Evolutionary conservation across 2,329 filamentous ascomycete genomes (phyloP), one percentile per base, ranked within the genome.

Genomic region (Chaetoscypha palmicola): DNA sequence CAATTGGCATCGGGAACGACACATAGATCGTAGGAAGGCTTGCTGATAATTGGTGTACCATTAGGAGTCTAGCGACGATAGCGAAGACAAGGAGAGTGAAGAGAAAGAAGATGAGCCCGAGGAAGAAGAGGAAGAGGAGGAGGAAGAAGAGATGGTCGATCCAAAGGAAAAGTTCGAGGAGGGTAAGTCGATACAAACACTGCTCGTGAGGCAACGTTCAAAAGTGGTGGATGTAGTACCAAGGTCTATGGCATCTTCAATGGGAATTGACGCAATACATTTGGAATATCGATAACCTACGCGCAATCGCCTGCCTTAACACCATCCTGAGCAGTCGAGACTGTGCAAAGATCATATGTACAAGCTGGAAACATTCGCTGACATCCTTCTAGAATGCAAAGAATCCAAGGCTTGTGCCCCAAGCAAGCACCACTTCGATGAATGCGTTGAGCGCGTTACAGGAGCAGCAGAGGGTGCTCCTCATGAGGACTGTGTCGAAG

Each of bases 401-500:
- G 80, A 91, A 67, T 89, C 89, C 54, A 77, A 83, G 67, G 74
- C 86, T 68, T 98, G 92, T 72, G 76, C 83, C 50, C 82, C 84
- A 48, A 78, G 79, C 64, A 98, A 97, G 81, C 91, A 97, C 77
- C 92, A 98, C 78, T 97, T 85, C 68, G 91, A 97, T 57, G 88
- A 96, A 72, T 98, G 92, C 68, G 89, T 91, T 59, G 90, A 95
- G 79, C 89, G 92, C 61, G 92, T 98, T 58, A 87, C 81, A 55
- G 60, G 74, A 59, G 79, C 88, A 62, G 78, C 83, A 59, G 74
- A 76, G 68, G 80, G 82, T 69, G 82, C 73, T 44, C 72, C 82
- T 60, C 81, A 86, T 62, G 92, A 98, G 78, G 90, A 97, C 74
- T 98, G 92, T 63, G 88, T 97, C 57, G 92, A 98, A 76, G 92